These are phyloP conservation scores for Thermoascus crustaceus DNA, from an alignment of 2,329 filamentous ascomycete genomes.

Conservation along the genomic window DNA sequence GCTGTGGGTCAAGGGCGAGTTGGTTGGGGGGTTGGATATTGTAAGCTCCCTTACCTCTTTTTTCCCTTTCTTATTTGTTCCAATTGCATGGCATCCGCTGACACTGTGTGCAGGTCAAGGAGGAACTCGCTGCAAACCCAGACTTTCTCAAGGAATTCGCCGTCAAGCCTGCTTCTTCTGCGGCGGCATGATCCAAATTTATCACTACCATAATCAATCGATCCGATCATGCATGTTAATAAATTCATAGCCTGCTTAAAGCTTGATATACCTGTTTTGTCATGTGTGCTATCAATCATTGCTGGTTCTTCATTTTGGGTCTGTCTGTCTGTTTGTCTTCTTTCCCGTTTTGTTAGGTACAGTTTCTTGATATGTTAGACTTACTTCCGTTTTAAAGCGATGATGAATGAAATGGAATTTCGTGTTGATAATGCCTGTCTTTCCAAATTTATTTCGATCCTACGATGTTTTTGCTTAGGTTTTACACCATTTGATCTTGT, in stretches of 20 bases:
- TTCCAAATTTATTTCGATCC: too few species aligned
- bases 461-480: too few species aligned
- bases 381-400: too few species aligned
- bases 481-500: too few species aligned
- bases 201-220: neutral
- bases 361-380: too few species aligned
- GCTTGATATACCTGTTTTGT: too few species aligned
- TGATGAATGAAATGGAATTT: too few species aligned
- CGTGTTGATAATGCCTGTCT: too few species aligned
- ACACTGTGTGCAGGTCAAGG: conserved; percentile 63
- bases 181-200: conserved; percentile 6
- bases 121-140: conserved; percentile 76
- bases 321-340: too few species aligned
- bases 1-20: conserved; percentile 80
- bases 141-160: conserved; percentile 73
- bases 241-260: neutral
- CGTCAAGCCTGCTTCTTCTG: conserved; percentile 32
- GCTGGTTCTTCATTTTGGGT: too few species aligned
- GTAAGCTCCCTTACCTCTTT: conserved; percentile 48
- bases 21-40: conserved; percentile 92
- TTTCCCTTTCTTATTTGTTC: conserved; percentile 14
- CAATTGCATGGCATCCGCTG: conserved; percentile 3
- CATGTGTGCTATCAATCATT: too few species aligned
- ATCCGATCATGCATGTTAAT: neutral
- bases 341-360: too few species aligned